Evolutionary conservation across 2,329 filamentous ascomycete species (phyloP).

Genomic region (Macrophomina phaseolina): DNA sequence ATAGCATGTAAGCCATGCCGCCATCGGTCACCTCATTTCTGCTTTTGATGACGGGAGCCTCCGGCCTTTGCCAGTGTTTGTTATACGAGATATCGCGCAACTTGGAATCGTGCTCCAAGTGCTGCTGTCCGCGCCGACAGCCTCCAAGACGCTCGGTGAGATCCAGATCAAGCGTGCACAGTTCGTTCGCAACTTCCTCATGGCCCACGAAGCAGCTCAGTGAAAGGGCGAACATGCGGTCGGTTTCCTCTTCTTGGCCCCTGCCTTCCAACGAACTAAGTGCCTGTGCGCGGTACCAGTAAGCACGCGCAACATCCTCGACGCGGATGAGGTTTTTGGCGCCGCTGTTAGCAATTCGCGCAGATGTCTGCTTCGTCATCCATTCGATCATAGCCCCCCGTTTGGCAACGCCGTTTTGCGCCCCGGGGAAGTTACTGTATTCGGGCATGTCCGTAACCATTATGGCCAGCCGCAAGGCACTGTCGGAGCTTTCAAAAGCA

Average conservation of each 20-base stretch:
- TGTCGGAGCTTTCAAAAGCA: neutral
- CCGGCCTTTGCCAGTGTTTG: neutral
- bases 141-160: neutral
- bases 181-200: neutral
- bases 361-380: neutral
- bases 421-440: neutral
- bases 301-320: neutral
- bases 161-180: slow-evolving; percentile 1
- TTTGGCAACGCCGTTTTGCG: neutral
- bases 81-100: slow-evolving; percentile 9
- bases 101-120: neutral
- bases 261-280: neutral
- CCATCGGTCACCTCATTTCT: slow-evolving; percentile 1
- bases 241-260: neutral
- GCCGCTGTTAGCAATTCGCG: neutral
- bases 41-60: neutral
- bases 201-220: neutral
- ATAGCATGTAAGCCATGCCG: neutral
- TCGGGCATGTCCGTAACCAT: slow-evolving; percentile 2
- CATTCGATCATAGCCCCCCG: slow-evolving; percentile 7
- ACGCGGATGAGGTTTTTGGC: neutral
- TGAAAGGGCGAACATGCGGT: slow-evolving; percentile 8
- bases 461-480: neutral
- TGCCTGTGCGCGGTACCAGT: slow-evolving; percentile 10
- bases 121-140: neutral